Conservation (phyloP, 441 rosid genomes). For the Populus hybrid region DNA sequence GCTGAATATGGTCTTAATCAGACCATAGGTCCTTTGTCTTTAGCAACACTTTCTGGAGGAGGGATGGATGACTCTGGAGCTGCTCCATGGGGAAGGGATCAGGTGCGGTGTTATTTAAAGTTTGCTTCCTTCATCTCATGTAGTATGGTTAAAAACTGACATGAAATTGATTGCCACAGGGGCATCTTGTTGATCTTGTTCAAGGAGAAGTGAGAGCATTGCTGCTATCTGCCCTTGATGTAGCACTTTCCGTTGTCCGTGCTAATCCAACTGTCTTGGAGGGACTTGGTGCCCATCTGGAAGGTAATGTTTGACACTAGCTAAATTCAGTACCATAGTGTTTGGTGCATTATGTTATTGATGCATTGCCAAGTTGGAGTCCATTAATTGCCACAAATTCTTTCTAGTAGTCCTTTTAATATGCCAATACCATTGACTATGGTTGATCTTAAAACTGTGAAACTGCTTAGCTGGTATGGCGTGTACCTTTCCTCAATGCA, state of each 20-base stretch:
- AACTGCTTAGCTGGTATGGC: background rate
- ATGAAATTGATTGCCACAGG: conserved; percentile 41
- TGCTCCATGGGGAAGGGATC: conserved; percentile 85
- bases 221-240: conserved; percentile 75
- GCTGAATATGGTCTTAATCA: conserved; percentile 97
- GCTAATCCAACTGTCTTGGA: conserved; percentile 87
- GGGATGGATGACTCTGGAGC: conserved; percentile 83
- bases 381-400: background rate
- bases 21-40: conserved; percentile 82
- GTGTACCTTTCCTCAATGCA: background rate
- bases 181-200: conserved; percentile 92
- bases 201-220: conserved; percentile 79
- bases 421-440: background rate
- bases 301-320: conserved; percentile 47
- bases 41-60: conserved; percentile 85
- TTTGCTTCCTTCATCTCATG: background rate
- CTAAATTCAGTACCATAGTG: conserved; percentile 1
- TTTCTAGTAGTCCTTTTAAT: background rate
- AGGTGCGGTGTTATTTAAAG: conserved; percentile 41
- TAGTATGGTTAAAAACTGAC: conserved; percentile 18
- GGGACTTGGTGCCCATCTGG: conserved; percentile 91
- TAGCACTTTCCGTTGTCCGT: conserved; percentile 77
- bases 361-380: background rate
- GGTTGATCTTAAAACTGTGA: background rate
- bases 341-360: background rate